phyloP scores from a whole-genome alignment of 148 eudicot species.

The Persicaria maculosa region DNA sequence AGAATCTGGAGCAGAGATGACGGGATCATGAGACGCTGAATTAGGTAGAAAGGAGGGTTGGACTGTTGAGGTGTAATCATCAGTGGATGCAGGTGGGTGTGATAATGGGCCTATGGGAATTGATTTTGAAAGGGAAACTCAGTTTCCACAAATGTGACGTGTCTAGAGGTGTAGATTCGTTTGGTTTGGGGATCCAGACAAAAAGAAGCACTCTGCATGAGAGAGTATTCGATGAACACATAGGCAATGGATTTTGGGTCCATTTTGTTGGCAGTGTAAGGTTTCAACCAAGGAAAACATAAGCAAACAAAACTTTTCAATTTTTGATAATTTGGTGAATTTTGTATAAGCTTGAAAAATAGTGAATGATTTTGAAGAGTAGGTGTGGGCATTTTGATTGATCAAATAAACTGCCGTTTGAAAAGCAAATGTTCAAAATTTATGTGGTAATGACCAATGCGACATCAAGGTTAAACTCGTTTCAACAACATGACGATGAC shows the following conservation, averaged over 20 bases:
- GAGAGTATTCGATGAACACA: background rate
- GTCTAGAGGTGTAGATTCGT: background rate
- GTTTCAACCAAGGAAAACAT: background rate
- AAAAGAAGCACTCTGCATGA: background rate
- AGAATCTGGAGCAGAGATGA: background rate
- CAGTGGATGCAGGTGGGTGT: background rate
- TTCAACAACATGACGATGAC: too few species aligned
- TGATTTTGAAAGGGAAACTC: background rate
- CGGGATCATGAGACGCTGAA: background rate
- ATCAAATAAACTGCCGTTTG: too few species aligned
- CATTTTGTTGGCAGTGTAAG: background rate
- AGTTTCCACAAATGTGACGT: background rate
- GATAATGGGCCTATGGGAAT: background rate
- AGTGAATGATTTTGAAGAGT: too few species aligned
- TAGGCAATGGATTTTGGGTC: background rate
- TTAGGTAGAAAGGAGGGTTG: background rate
- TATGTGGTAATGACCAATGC: too few species aligned
- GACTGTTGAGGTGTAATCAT: background rate
- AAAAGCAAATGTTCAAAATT: too few species aligned
- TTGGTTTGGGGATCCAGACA: background rate
- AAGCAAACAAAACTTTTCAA: background rate
- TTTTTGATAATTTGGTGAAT: background rate
- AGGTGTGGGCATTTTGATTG: too few species aligned
- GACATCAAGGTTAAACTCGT: too few species aligned
- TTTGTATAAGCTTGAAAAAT: background rate